These are phyloP conservation scores for Trichopus zeylanicus DNA, from an alignment of 116 monocot species.

Conservation along the genomic window DNA sequence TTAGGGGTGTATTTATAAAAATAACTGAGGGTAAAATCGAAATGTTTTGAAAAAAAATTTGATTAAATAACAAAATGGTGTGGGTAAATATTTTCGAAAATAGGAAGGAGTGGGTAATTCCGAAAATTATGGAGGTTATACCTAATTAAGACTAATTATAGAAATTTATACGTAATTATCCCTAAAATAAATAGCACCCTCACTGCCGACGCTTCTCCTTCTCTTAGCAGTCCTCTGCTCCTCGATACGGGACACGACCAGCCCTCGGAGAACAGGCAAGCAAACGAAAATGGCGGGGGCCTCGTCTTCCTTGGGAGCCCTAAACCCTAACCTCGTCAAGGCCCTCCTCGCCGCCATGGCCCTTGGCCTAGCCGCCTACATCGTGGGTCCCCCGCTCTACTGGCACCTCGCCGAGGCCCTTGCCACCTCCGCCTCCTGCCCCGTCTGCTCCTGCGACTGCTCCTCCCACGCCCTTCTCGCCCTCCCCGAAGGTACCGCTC, in stretches of 20 bases:
- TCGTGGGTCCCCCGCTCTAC: conserved; percentile 72
- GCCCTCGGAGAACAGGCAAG: neutral
- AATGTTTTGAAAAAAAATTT: too few relatives aligned
- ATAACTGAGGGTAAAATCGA: too few relatives aligned
- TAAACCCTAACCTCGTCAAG: conserved; percentile 34
- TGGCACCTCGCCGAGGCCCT: conserved; percentile 69
- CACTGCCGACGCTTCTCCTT: neutral
- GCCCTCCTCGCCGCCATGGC: conserved; percentile 33
- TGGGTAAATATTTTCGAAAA: too few relatives aligned
- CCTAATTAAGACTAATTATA: too few relatives aligned
- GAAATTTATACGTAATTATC: too few relatives aligned
- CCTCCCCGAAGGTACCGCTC: conserved; percentile 48
- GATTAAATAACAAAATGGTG: too few relatives aligned
- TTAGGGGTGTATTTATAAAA: too few relatives aligned
- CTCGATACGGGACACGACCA: neutral
- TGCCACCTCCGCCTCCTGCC: conserved; percentile 26
- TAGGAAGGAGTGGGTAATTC: too few relatives aligned
- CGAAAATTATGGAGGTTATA: too few relatives aligned
- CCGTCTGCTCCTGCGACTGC: conserved; percentile 60
- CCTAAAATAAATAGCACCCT: too few relatives aligned
- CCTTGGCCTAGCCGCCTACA: conserved; percentile 52
- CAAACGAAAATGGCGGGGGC: neutral
- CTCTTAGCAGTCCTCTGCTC: too few relatives aligned
- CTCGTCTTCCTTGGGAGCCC: neutral
- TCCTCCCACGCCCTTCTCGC: conserved; percentile 56